These are phyloP conservation scores for Kandelia obovata DNA, from an alignment of 345 rosid species.

Conservation along the genomic window DNA sequence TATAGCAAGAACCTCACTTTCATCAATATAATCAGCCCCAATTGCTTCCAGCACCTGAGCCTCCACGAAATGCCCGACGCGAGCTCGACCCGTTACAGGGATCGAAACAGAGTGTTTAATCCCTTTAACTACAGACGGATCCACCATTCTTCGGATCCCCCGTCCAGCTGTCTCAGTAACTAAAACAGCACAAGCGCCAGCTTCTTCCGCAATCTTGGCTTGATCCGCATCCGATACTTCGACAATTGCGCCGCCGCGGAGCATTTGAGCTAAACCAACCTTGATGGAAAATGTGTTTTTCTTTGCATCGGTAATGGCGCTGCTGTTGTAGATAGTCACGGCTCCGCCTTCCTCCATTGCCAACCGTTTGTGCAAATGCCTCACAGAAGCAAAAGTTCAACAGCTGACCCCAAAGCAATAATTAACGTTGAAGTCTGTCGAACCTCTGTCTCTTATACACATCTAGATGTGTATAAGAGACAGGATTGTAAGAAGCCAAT, in stretches of 20 bases:
- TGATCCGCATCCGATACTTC: constrained; percentile 21
- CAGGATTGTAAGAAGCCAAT: no score
- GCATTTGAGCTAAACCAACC: constrained; percentile 25
- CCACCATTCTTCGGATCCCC: constrained; percentile 19
- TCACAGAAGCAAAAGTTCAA: constrained; percentile 1
- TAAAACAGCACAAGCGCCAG: constrained; percentile 29
- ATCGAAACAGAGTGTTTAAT: constrained; percentile 29
- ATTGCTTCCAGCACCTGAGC: constrained; percentile 37
- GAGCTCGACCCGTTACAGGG: constrained; percentile 30
- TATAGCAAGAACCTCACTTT: constrained; percentile 29
- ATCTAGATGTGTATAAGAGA: no score
- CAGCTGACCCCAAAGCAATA: no score
- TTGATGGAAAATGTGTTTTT: constrained; percentile 25
- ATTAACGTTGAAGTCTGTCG: not conserved
- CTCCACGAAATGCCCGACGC: constrained; percentile 42
- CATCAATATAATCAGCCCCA: constrained; percentile 37
- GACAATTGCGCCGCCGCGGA: constrained; percentile 32
- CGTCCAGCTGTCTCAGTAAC: constrained; percentile 14
- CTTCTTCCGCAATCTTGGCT: constrained; percentile 30
- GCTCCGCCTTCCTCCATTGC: constrained; percentile 27
- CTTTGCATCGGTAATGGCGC: constrained; percentile 16
- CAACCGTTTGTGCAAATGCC: constrained; percentile 23
- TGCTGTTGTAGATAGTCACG: constrained; percentile 24
- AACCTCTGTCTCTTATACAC: no score
- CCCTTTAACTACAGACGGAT: constrained; percentile 25